phyloP scores from a whole-genome alignment of 768 basidiomycete species.

The Termitomyces sp. region DNA sequence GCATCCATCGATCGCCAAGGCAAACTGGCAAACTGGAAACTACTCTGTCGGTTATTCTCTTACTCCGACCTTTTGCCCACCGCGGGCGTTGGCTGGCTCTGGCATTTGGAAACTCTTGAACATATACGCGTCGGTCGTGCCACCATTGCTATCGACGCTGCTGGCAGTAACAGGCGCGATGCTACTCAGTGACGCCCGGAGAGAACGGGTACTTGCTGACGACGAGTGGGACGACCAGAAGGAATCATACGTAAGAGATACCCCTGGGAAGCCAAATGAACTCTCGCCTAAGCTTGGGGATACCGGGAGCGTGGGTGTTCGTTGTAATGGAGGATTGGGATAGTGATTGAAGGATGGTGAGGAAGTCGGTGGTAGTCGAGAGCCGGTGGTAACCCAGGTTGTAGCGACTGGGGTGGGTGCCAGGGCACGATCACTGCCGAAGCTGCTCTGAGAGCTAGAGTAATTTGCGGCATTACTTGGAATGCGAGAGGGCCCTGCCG shows the following conservation, averaged over 20 bases:
- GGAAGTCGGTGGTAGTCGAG: conserved; percentile 1
- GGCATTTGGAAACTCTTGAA: background rate
- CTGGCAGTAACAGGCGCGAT: background rate
- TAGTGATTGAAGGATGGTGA: conserved; percentile 11
- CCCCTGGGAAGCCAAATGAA: conserved; percentile 24
- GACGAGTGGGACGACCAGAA: conserved; percentile 58
- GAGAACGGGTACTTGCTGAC: conserved; percentile 15
- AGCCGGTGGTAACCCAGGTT: conserved; percentile 3
- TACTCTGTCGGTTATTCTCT: conserved; percentile 6
- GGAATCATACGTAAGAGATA: conserved; percentile 53
- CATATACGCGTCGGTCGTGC: background rate
- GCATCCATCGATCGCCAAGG: too few species aligned
- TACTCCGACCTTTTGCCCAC: background rate
- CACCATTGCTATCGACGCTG: background rate
- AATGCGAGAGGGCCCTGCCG: background rate
- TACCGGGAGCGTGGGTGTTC: conserved; percentile 8
- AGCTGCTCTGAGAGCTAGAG: background rate
- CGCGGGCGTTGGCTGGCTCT: background rate
- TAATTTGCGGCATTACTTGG: background rate
- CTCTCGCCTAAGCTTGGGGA: conserved; percentile 12
- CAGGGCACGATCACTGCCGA: background rate
- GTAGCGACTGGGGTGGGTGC: conserved; percentile 1
- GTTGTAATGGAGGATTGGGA: conserved; percentile 4
- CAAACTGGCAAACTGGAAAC: background rate
- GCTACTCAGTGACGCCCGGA: conserved; percentile 13